Evolutionary conservation across 306 rosid species (phyloP).

Genomic region (Vigna nakashimae): DNA sequence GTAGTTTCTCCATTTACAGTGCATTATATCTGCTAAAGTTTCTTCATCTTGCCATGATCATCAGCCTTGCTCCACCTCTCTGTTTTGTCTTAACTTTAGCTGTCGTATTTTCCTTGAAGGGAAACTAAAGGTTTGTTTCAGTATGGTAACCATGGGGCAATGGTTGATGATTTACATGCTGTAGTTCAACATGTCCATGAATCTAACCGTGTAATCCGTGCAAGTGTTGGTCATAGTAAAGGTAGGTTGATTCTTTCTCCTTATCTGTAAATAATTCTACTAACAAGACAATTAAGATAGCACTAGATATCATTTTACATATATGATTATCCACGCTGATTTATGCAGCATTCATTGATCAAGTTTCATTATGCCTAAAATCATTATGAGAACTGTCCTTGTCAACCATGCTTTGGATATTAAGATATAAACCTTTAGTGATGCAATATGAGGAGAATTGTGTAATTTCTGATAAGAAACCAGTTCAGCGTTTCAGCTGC

Average conservation of each 20-base stretch:
- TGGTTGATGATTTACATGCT: slow-evolving; percentile 71
- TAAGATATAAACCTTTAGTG: slow-evolving; percentile 22
- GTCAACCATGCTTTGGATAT: slow-evolving; percentile 27
- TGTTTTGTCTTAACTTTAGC: slow-evolving; percentile 32
- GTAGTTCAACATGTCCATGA: slow-evolving; percentile 62
- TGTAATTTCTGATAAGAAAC: slow-evolving; percentile 18
- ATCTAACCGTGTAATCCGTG: slow-evolving; percentile 54
- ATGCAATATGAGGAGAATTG: slow-evolving; percentile 1
- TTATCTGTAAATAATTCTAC: slow-evolving; percentile 9
- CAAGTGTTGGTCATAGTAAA: slow-evolving; percentile 83
- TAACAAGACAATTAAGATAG: background rate
- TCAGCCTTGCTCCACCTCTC: slow-evolving; percentile 15
- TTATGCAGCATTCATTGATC: background rate
- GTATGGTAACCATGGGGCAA: slow-evolving; percentile 58
- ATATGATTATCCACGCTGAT: slow-evolving; percentile 10
- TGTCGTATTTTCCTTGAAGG: slow-evolving; percentile 50
- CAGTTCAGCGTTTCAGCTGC: background rate
- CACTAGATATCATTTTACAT: slow-evolving; percentile 10
- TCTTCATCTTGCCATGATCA: slow-evolving; percentile 10
- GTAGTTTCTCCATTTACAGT: too few species aligned
- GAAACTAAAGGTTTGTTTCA: slow-evolving; percentile 80
- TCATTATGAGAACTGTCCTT: slow-evolving; percentile 9
- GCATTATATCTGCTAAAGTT: background rate
- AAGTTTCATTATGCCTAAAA: background rate
- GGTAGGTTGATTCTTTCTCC: slow-evolving; percentile 51